Base-by-base conservation (phyloP, 768 basidiomycete genomes). In the Lactarius quietus region DNA sequence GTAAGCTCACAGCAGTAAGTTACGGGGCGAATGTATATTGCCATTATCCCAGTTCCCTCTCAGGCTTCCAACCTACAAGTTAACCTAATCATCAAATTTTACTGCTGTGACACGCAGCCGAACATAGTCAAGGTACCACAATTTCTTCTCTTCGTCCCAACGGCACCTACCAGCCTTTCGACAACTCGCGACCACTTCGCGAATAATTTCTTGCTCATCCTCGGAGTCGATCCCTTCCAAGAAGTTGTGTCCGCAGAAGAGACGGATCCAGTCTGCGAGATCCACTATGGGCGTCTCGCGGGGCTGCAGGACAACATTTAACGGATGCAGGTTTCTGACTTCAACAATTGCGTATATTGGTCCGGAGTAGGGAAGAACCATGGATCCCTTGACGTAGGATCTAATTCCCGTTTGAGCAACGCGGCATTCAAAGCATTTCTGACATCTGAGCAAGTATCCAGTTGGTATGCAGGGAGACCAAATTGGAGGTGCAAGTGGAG, bases 301-400 rank as follows among this genome's bases (percentile, higher is more conserved):
- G 33, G 51, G 57, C n/a, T 62, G 55, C 10, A 67, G 33, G 14
- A 65, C 38, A 53, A 57, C 57, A 20, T 26, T 51, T 31, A 68
- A 33, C 5, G 65, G 68, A n/a, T 33, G 26, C 23, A 68, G 31
- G 57, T 39, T 20, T 1, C 60, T 15, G 61, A 62, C 12, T 35
- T 57, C 29, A 68, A 56, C 26, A 68, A 33, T 12, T 23, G 38
- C 26, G 6, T 56, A 61, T 94, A 93, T 64, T 89, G 85, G 33
- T 83, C 80, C 14, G 80, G 80, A 0, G 87, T 87, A 5, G 93
- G 93, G 72, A 92, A 93, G 77, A 85, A 92, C 91, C 91, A 94
- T 0, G 93, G 93, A 71, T 95, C 92, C 51, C 85, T 73, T 14
- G 74, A 70, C 10, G 75, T 74, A 12, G 91, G 84, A 73, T 92